phyloP scores from a whole-genome alignment of 306 rosid species.

The Astragalus glycyphyllos region DNA sequence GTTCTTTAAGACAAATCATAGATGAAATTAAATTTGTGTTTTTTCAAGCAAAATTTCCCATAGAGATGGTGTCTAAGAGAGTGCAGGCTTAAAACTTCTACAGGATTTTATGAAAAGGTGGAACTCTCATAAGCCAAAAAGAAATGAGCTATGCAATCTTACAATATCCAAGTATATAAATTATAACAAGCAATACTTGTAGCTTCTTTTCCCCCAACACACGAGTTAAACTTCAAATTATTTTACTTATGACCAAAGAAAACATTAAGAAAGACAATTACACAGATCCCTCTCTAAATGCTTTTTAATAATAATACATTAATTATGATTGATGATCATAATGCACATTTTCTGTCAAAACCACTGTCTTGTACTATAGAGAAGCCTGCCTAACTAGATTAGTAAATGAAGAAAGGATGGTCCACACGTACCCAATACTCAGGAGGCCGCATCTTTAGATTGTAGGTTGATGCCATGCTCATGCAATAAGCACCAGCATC shows the following conservation, averaged over 20 bases:
- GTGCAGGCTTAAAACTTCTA: too few relatives aligned
- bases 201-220: background rate
- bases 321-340: background rate
- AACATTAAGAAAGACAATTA: background rate
- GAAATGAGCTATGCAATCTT: slow-evolving; percentile 1
- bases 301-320: background rate
- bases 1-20: background rate
- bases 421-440: slow-evolving; percentile 91
- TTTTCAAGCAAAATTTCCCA: slow-evolving; percentile 1
- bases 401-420: background rate
- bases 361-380: background rate
- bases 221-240: background rate
- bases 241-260: background rate
- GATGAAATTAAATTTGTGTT: background rate
- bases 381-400: background rate
- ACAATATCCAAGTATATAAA: background rate
- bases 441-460: slow-evolving; percentile 97
- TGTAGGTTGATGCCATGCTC: slow-evolving; percentile 99
- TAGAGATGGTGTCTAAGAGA: background rate
- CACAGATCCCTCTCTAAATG: background rate
- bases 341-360: background rate
- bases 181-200: background rate
- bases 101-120: background rate
- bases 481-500: slow-evolving; percentile 99
- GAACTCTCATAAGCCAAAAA: background rate